Base-by-base conservation (phyloP, 495 filamentous ascomycete species). In the Echria macrotheca region DNA sequence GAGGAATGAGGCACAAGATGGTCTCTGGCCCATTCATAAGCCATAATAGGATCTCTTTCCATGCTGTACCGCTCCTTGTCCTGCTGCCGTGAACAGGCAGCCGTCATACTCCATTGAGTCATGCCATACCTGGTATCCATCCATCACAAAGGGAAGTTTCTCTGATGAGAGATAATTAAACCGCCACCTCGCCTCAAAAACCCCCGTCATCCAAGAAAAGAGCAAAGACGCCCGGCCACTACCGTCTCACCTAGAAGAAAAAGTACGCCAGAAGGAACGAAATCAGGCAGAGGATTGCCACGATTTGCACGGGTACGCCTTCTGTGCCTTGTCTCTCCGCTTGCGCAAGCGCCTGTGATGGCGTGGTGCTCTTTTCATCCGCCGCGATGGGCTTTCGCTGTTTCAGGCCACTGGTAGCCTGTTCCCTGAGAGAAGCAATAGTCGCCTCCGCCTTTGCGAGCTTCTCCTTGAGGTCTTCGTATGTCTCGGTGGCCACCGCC, bases 211-310 rank as follows among this genome's bases (percentile, higher is more conserved):
- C n/a, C n/a, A n/a, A n/a, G n/a, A n/a, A n/a, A n/a, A n/a, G n/a
- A n/a, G n/a, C n/a, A n/a, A n/a, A n/a, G n/a, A n/a, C n/a, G n/a
- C n/a, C n/a, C n/a, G n/a, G n/a, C n/a, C n/a, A n/a, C n/a, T n/a
- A n/a, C n/a, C n/a, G 18, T 44, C 15, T n/a, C 15, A 7, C 21
- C 33, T 81, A 98, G 65, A 97, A 97, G 68, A 98, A 87, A 58
- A 96, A 77, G 66, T 95, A 98, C 2, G 87, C 94, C 57, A 97
- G 75, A 63, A 98, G 69, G 71, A 98, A 98, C 70, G 87, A 84
- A 48, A 91, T 51, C 65, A 98, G 72, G 59, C 93, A 97, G 40
- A 98, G 71, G 11, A 74, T 74, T 18, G 93, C 93, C 44, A 85
- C 85, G 43, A 88, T 77, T 65, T 90, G 84, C 36, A 98, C 77